Evolutionary conservation across 352 stramenopile species (phyloP).

Genomic region (Stramenopiles sp.): DNA sequence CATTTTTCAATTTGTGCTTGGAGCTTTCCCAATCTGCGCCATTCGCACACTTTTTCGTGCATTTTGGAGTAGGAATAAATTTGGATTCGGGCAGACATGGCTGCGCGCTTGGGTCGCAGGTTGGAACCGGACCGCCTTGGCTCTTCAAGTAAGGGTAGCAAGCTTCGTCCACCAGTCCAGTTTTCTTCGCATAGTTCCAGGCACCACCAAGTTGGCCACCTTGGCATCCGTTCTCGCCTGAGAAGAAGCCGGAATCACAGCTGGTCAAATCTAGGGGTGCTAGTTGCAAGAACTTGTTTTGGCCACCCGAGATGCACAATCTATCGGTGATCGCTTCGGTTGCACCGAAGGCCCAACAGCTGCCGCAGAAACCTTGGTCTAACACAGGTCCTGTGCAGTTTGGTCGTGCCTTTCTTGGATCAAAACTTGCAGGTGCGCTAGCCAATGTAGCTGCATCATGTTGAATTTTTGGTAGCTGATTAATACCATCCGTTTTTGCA

Average conservation of each 20-base stretch:
- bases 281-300: too few relatives aligned
- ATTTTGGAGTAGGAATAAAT: too few relatives aligned
- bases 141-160: not conserved
- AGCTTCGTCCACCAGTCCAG: not conserved
- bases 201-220: too few relatives aligned
- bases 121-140: too few relatives aligned
- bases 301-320: too few relatives aligned
- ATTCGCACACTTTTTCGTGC: not conserved
- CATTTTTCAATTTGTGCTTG: too few relatives aligned
- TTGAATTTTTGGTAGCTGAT: not conserved
- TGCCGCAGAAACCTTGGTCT: constrained; percentile 23
- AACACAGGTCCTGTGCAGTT: constrained; percentile 14
- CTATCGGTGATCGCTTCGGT: constrained; percentile 20
- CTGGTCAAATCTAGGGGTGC: too few relatives aligned
- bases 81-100: too few relatives aligned
- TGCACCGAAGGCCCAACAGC: constrained; percentile 22
- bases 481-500: not conserved
- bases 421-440: not conserved
- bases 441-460: not conserved
- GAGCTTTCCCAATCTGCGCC: too few relatives aligned
- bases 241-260: too few relatives aligned
- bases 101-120: too few relatives aligned
- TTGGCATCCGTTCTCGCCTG: too few relatives aligned
- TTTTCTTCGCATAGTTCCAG: not conserved
- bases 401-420: not conserved